A percentile compares a stretch with the other conserved stretches of the same genome.
Conservation (phyloP, 768 basidiomycete genomes). For the Russula emetica region DNA sequence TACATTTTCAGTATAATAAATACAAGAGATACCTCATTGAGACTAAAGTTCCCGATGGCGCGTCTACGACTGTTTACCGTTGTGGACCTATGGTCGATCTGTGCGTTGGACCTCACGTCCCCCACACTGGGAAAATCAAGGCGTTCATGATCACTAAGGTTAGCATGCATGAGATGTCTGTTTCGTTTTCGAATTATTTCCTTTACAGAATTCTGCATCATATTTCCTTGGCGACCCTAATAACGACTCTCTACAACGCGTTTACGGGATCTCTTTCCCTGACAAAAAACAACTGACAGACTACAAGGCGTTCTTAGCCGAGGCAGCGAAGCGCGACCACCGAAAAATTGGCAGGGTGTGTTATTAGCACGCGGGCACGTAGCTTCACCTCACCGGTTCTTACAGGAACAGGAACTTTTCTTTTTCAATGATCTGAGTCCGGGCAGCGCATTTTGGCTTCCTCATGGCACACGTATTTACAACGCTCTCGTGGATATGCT, state of each 20-base stretch:
- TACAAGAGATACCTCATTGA: constrained; percentile 97
- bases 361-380: neutral
- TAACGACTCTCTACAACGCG: constrained; percentile 91
- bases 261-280: constrained; percentile 98
- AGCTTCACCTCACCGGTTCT: constrained; percentile 16
- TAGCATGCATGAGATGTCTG: neutral
- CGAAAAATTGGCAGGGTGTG: constrained; percentile 85
- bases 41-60: constrained; percentile 92
- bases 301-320: constrained; percentile 92
- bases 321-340: constrained; percentile 98
- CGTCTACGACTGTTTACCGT: constrained; percentile 95
- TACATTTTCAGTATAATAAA: constrained; percentile 79
- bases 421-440: constrained; percentile 98
- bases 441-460: constrained; percentile 94
- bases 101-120: constrained; percentile 95
- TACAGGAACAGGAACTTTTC: constrained; percentile 91
- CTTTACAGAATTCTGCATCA: constrained; percentile 81
- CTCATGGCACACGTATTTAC: constrained; percentile 95
- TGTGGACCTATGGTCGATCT: constrained; percentile 99
- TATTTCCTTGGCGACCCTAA: constrained; percentile 94
- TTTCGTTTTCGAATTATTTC: neutral
- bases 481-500: constrained; percentile 89
- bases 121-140: constrained; percentile 97
- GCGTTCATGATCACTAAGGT: constrained; percentile 96
- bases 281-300: constrained; percentile 93